Evolutionary conservation across 2,329 filamentous ascomycete genomes (phyloP).

Genomic region (Ophiocordyceps polyrhachis-furcata): DNA sequence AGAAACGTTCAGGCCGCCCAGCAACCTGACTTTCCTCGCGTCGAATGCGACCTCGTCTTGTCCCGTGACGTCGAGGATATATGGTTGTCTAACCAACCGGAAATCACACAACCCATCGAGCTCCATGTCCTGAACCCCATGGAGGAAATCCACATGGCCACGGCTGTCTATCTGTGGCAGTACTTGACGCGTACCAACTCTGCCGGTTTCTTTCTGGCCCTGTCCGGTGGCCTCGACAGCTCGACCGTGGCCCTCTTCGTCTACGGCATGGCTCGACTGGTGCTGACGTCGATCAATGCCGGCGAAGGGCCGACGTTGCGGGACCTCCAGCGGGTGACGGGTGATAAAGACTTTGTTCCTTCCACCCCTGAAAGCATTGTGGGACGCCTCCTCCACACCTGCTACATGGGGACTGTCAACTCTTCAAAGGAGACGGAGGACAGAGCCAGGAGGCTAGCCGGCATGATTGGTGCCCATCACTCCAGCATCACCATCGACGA

Average conservation of each 20-base stretch:
- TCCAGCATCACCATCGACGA: conserved; percentile 1
- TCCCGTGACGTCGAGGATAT: conserved; percentile 8
- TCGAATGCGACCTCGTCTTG: conserved; percentile 10
- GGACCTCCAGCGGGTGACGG: conserved; percentile 10
- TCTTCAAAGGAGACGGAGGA: conserved; percentile 32
- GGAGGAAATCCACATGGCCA: conserved; percentile 14
- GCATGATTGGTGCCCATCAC: conserved; percentile 1
- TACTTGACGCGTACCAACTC: conserved; percentile 29
- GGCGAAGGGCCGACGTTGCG: conserved; percentile 9
- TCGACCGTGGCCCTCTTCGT: conserved; percentile 10
- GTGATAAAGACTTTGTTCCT: conserved; percentile 14
- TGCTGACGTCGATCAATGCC: conserved; percentile 29
- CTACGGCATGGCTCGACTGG: conserved; percentile 35
- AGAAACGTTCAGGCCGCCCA: conserved; percentile 37
- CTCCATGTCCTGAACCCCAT: conserved; percentile 10
- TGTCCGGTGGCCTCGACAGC: conserved; percentile 18
- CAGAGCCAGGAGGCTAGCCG: conserved; percentile 1
- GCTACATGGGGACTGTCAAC: conserved; percentile 43
- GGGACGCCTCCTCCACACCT: conserved; percentile 18
- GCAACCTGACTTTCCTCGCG: conserved; percentile 12
- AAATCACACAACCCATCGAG: conserved; percentile 2
- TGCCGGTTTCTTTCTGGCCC: conserved; percentile 33
- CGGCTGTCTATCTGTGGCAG: conserved; percentile 28
- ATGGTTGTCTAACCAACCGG: conserved; percentile 10
- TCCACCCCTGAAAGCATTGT: conserved; percentile 32